phyloP scores from a whole-genome alignment of 1,284 basidiomycete genomes.

The Trichosporon sp. region DNA sequence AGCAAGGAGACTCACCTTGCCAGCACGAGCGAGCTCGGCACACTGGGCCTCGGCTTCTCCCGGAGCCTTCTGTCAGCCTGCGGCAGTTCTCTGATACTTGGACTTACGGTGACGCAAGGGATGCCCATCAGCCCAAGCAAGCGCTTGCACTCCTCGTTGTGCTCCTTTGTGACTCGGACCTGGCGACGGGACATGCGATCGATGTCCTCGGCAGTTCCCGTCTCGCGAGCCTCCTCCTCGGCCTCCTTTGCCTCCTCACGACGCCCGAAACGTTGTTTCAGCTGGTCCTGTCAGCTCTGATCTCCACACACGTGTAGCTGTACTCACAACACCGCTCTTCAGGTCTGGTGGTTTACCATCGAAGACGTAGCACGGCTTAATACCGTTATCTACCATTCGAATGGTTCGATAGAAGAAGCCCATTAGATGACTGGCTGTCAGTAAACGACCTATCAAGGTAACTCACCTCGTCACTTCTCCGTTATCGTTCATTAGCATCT shows the following conservation, averaged over 20 bases:
- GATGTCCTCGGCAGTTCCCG: conserved; percentile 85
- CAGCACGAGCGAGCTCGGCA: conserved; percentile 90
- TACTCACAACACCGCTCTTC: conserved; percentile 88
- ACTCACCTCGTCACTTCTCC: conserved; percentile 84
- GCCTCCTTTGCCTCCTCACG: conserved; percentile 91
- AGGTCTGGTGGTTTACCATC: conserved; percentile 97
- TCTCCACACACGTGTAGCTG: no score
- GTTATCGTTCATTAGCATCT: conserved; percentile 91
- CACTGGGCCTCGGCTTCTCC: conserved; percentile 99
- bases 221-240: conserved; percentile 94
- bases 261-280: conserved; percentile 70
- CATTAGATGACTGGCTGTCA: conserved; percentile 74
- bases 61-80: conserved; percentile 65
- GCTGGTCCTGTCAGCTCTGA: conserved; percentile 8
- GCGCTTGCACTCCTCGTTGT: conserved; percentile 91
- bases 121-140: conserved; percentile 94
- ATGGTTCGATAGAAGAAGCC: conserved; percentile 97
- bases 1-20: conserved; percentile 62
- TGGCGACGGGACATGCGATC: conserved; percentile 86
- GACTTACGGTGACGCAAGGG: conserved; percentile 76
- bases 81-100: not conserved
- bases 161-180: conserved; percentile 90
- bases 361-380: conserved; percentile 97
- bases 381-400: conserved; percentile 97
- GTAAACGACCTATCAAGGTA: not conserved